Evolutionary conservation across 805 yeast genomes (phyloP).

Genomic region (Yamadazyma scolyti): DNA sequence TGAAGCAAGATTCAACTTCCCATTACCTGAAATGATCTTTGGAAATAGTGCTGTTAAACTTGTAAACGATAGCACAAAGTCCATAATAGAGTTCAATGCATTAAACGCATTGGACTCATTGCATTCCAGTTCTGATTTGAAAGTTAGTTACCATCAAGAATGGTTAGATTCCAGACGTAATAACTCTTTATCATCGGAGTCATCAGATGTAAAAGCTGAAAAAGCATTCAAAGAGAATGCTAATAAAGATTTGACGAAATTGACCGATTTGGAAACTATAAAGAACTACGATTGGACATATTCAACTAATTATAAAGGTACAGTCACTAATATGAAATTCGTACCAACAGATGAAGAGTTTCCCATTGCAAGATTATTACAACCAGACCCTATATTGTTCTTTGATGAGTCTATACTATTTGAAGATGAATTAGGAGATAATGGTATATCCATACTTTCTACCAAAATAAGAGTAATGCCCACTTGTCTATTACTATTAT

Average conservation of each 20-base stretch:
- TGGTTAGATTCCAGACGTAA: constrained; percentile 53
- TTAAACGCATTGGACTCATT: constrained; percentile 58
- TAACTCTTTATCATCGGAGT: constrained; percentile 16
- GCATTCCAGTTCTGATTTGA: constrained; percentile 31
- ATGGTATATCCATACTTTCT: constrained; percentile 78
- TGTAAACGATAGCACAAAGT: constrained; percentile 29
- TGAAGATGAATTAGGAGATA: constrained; percentile 96
- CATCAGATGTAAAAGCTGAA: constrained; percentile 18
- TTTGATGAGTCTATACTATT: constrained; percentile 85
- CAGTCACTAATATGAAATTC: constrained; percentile 24
- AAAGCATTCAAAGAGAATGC: constrained; percentile 22
- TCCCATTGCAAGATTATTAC: constrained; percentile 66
- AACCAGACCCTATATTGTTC: constrained; percentile 81
- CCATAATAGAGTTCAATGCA: constrained; percentile 66
- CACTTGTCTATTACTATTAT: constrained; percentile 65
- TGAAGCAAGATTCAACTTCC: constrained; percentile 58
- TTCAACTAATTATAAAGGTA: constrained; percentile 74
- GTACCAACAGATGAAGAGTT: constrained; percentile 30
- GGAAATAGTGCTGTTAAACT: constrained; percentile 72
- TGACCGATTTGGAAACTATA: constrained; percentile 52
- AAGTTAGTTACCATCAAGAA: constrained; percentile 81
- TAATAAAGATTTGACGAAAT: constrained; percentile 31
- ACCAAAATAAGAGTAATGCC: constrained; percentile 89
- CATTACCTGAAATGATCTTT: constrained; percentile 96
- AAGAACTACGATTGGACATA: constrained; percentile 98